Base-by-base conservation (phyloP, 371 early-diverging fungal species). In the Mortierella polycephala region DNA sequence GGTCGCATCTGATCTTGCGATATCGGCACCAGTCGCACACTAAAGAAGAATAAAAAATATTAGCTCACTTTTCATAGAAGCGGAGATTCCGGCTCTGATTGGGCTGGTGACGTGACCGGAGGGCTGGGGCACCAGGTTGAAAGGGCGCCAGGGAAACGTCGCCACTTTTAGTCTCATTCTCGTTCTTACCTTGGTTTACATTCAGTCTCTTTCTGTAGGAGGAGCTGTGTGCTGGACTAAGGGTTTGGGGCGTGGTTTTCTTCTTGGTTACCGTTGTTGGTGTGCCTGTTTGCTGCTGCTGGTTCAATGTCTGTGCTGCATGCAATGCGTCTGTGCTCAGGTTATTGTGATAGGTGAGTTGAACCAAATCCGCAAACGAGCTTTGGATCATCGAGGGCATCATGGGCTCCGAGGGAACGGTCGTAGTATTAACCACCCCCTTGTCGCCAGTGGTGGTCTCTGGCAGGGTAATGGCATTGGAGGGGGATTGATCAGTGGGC, bases 21-120 rank as follows among this genome's bases (percentile, higher is more conserved):
- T 79, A 79, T 16, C 80, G 49, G 58, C 80, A 79, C 80, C 80
- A 79, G 60, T 79, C 80, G 67, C 80, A 79, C 20, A 79, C 80
- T 79, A 58, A 11, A 1, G 5, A 39, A 20, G 47, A 40, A n/a
- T 21, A 42, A 40, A 6, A 14, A 30, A 30, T 30, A 30, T 30
- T 30, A 30, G 30, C 30, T 30, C 30, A 30, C 2, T 1, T 30
- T 30, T 30, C 30, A 52, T 12, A n/a, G 40, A 0, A 55, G 13
- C 10, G 14, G 60, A 46, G 23, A 46, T 53, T 44, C 20, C 21
- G 45, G 13, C 39, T 46, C 21, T 56, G 30, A 30, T 30, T 30
- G 30, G 30, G 30, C 30, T 30, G 30, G 30, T 30, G 30, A 30
- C 30, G 30, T 30, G 30, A 30, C 30, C 30, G 30, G 30, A 1